phyloP scores from a whole-genome alignment of 345 rosid species.

The Eucalyptus tenuipes region DNA sequence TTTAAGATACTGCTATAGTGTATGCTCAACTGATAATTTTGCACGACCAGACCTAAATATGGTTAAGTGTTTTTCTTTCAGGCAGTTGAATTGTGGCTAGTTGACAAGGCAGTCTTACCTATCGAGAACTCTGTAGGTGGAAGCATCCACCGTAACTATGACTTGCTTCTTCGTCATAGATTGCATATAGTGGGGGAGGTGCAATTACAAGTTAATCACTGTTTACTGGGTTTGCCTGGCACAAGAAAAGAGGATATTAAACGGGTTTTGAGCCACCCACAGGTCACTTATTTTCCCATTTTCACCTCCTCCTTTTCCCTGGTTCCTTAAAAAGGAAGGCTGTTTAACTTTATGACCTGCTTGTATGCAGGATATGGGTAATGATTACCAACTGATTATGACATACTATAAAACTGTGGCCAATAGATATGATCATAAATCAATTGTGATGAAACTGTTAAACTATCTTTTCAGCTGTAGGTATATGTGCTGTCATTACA shows the following conservation, averaged over 20 bases:
- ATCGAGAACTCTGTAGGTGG: constrained; percentile 92
- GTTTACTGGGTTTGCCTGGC: constrained; percentile 80
- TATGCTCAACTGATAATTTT: not conserved
- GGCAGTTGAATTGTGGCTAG: constrained; percentile 96
- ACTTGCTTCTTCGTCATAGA: constrained; percentile 88
- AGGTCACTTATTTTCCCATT: constrained; percentile 19
- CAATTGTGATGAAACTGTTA: not conserved
- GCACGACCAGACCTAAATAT: not conserved
- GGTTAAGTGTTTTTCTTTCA: constrained; percentile 5
- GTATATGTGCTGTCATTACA: not conserved
- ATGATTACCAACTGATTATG: not conserved
- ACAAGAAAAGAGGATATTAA: constrained; percentile 52
- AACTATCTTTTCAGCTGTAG: not conserved
- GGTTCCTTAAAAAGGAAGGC: not conserved
- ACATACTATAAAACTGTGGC: not conserved
- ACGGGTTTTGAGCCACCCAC: constrained; percentile 84
- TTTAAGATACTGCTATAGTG: not conserved
- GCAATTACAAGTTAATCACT: constrained; percentile 63
- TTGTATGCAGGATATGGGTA: not conserved
- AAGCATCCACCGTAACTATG: constrained; percentile 91
- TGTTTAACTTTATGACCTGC: not conserved
- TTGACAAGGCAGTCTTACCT: constrained; percentile 87
- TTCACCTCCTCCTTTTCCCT: not conserved
- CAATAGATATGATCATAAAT: not conserved
- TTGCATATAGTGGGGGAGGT: constrained; percentile 94